Base-by-base conservation (phyloP, 441 rosid genomes). In the Erodium texanum region DNA sequence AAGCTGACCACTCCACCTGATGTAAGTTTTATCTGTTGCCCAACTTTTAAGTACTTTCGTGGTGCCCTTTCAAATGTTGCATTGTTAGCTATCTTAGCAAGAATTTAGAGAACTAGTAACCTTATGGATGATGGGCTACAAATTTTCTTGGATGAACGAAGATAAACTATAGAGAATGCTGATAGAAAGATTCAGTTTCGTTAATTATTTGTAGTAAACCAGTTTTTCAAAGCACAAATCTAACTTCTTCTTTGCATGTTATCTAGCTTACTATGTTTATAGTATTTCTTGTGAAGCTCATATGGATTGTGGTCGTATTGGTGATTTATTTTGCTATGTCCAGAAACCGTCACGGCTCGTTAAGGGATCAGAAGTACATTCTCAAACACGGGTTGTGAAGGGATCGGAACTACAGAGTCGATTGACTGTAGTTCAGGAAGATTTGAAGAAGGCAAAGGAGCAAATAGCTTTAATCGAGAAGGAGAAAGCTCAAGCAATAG, bases 391-490 rank as follows among this genome's bases (percentile, higher is more conserved):
- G 18, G 7, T 23, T 23, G 64, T 61, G 64, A 61, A 61, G 64
- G 64, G 64, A 24, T 61, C 64, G 32, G 64, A 61, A 68, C 62
- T 86, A 65, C 97, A 87, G 72, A 71, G 83, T 43, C 96, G 88
- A 10, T 65, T 87, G 83, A 82, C 73, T 75, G 76, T 64, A 59
- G 76, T 80, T 52, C 93, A 87, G 81, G 96, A 90, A 63, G 97
- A 90, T 75, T 79, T 90, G 64, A 90, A 85, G 89, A 89, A 84
- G 76, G 88, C 94, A 0, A 88, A 85, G 72, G 92, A 90, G 79
- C 84, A 85, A 74, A 77, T 89, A 66, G 82, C 75, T 41, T 72
- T 79, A 76, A 79, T 87, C 36, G 89, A 89, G 83, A 86, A 87
- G 75, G 97, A 87, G 74, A 93, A 90, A 77, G 78, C 73, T 18